A percentile compares a stretch with the other conserved stretches of the same genome.
Conservation (phyloP, 306 rosid species). For the Astragalus membranaceus region DNA sequence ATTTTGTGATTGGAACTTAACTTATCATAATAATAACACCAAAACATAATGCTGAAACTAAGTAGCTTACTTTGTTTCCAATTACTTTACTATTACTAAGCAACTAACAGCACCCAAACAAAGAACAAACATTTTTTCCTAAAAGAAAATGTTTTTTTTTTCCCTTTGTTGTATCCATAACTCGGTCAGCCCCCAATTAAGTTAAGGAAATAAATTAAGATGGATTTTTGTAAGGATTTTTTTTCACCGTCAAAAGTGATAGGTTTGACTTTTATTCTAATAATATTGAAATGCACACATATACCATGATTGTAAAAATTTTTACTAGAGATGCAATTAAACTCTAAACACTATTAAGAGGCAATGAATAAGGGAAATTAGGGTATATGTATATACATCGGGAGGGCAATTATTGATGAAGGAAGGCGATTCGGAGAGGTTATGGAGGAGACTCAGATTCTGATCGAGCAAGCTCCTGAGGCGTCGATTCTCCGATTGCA, state of each 20-base stretch:
- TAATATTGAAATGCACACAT: too few relatives aligned
- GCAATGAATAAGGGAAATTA: background rate
- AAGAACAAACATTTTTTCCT: too few relatives aligned
- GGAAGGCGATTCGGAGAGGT: conserved; percentile 61
- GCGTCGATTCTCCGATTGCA: conserved; percentile 72
- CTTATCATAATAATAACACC: background rate
- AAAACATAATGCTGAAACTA: background rate
- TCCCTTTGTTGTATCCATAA: background rate
- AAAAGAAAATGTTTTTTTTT: background rate
- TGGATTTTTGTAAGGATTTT: too few relatives aligned
- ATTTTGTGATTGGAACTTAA: background rate
- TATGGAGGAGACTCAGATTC: conserved; percentile 63
- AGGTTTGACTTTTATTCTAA: too few relatives aligned
- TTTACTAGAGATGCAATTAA: too few relatives aligned
- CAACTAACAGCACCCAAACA: background rate
- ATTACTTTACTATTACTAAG: background rate
- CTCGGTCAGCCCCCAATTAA: background rate
- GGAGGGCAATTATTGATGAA: conserved; percentile 66
- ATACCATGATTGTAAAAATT: too few relatives aligned
- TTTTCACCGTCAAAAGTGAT: too few relatives aligned
- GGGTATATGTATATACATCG: conserved; percentile 41
- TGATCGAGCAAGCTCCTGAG: conserved; percentile 60
- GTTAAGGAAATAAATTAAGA: too few relatives aligned
- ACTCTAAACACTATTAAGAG: too few relatives aligned
- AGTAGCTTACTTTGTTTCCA: background rate